A percentile compares a stretch with the other conserved stretches of the same genome.
These are phyloP conservation scores for Penicillium verrucosum DNA, from an alignment of 2,329 filamentous ascomycete genomes.

Conservation along the genomic window DNA sequence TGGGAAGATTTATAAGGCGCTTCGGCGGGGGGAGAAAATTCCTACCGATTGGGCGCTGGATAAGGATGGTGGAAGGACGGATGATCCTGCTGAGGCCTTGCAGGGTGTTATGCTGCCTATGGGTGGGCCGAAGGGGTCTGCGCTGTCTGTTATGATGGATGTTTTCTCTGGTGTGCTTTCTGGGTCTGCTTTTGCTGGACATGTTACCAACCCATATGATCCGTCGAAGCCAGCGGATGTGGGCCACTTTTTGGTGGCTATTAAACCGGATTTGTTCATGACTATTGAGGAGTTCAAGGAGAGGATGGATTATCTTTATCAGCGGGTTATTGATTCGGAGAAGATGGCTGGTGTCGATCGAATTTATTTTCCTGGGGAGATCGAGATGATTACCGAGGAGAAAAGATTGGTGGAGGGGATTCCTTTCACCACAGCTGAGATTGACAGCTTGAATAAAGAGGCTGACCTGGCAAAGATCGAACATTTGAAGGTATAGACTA, in stretches of 20 bases:
- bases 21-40: slow-evolving; percentile 43
- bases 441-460: slow-evolving; percentile 22
- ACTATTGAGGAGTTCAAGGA: slow-evolving; percentile 64
- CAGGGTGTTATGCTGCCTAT: slow-evolving; percentile 81
- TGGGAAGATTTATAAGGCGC: slow-evolving; percentile 47
- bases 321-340: slow-evolving; percentile 52
- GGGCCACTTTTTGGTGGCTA: slow-evolving; percentile 68
- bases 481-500: slow-evolving; percentile 13
- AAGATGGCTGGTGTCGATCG: slow-evolving; percentile 53
- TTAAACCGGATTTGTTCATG: slow-evolving; percentile 75
- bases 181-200: slow-evolving; percentile 72
- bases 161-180: slow-evolving; percentile 77
- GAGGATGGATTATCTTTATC: slow-evolving; percentile 57
- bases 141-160: slow-evolving; percentile 80
- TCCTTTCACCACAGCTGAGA: slow-evolving; percentile 21
- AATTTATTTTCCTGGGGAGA: slow-evolving; percentile 58
- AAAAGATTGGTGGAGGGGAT: slow-evolving; percentile 30
- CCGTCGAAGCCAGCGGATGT: slow-evolving; percentile 66
- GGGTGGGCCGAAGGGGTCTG: slow-evolving; percentile 80
- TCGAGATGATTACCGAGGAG: slow-evolving; percentile 51
- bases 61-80: slow-evolving; percentile 63
- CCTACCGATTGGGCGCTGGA: slow-evolving; percentile 69
- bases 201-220: slow-evolving; percentile 75
- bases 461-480: slow-evolving; percentile 18
- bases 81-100: slow-evolving; percentile 68